phyloP scores from a whole-genome alignment of 257 asterid species.

The Eucommia ulmoides region DNA sequence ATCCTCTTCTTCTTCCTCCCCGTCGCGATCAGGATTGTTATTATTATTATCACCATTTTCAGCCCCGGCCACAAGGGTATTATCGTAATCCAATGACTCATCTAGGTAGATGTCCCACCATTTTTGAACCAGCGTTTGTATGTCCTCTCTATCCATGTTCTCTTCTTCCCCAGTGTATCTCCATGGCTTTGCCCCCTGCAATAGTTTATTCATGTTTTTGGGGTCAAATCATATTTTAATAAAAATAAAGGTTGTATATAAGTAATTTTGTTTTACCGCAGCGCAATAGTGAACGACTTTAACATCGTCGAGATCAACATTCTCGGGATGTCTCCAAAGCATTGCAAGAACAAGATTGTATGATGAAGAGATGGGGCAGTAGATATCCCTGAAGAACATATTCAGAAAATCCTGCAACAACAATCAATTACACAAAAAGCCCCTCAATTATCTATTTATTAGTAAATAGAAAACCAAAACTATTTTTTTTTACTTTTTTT shows the following conservation, averaged over 20 bases:
- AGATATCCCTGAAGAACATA: conserved; percentile 14
- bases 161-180: conserved; percentile 12
- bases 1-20: no score
- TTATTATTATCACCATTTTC: no score
- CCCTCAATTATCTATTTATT: not conserved
- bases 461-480: no score
- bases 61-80: no score
- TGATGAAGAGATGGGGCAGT: conserved; percentile 9
- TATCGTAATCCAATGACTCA: conserved; percentile 6
- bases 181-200: conserved; percentile 18
- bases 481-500: no score
- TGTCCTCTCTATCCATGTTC: conserved; percentile 12
- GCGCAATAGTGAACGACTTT: conserved; percentile 21
- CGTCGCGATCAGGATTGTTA: no score
- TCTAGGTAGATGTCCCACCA: conserved; percentile 11
- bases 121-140: conserved; percentile 9
- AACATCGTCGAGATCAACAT: conserved; percentile 12
- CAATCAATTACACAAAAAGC: not conserved
- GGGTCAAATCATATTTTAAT: no score
- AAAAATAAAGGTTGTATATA: not conserved
- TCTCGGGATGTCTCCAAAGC: conserved; percentile 22
- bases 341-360: conserved; percentile 14
- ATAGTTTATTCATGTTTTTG: not conserved
- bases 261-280: conserved; percentile 6
- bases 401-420: conserved; percentile 15